Conservation (phyloP, 306 rosid species). For the Dalbergia cochinchinensis region DNA sequence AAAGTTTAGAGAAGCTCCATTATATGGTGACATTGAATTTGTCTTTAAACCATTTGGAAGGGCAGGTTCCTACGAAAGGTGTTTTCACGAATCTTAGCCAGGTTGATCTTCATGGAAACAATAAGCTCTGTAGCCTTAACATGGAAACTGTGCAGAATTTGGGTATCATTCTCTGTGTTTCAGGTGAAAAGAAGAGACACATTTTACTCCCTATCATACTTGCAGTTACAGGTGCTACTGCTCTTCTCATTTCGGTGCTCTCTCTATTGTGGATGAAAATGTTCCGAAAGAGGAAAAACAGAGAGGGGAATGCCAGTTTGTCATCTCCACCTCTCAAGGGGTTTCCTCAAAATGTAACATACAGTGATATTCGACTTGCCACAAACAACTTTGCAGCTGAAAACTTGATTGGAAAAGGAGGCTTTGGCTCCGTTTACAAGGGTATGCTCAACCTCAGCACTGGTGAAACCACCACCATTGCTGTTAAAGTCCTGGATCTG, state of each 20-base stretch:
- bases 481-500: conserved; percentile 60
- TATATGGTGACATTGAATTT: conserved; percentile 44
- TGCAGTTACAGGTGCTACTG: conserved; percentile 37
- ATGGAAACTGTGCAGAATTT: conserved; percentile 43
- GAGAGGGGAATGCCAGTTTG: conserved; percentile 19
- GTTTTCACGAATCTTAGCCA: conserved; percentile 49
- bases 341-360: conserved; percentile 49
- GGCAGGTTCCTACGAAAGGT: conserved; percentile 49
- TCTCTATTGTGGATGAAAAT: conserved; percentile 28
- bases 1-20: conserved; percentile 44
- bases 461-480: conserved; percentile 52
- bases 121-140: conserved; percentile 46
- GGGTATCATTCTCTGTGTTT: conserved; percentile 20
- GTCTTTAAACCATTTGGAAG: conserved; percentile 59
- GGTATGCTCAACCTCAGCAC: conserved; percentile 66
- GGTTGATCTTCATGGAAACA: conserved; percentile 48
- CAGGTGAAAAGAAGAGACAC: conserved; percentile 31
- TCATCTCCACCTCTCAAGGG: conserved; percentile 18
- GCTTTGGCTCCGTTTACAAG: conserved; percentile 81
- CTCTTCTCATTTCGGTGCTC: conserved; percentile 27
- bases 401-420: conserved; percentile 83
- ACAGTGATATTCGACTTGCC: conserved; percentile 74
- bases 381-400: conserved; percentile 81
- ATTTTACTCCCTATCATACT: conserved; percentile 40
- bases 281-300: conserved; percentile 24